phyloP scores from a whole-genome alignment of 2,329 filamentous ascomycete species.

The Biscogniauxia mediterranea region DNA sequence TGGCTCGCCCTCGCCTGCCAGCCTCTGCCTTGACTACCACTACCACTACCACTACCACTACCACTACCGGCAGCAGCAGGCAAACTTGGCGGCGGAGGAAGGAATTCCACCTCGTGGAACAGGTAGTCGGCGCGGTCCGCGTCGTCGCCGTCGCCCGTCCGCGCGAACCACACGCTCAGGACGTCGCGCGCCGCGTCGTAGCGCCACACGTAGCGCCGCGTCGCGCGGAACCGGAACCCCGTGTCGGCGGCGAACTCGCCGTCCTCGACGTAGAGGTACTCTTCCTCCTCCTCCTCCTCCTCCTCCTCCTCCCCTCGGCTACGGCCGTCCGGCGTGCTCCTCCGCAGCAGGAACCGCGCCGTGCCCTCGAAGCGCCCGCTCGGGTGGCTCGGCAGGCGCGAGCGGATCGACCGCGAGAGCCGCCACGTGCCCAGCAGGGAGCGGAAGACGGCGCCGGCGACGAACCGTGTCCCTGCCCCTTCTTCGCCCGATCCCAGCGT shows the following conservation, averaged over 20 bases:
- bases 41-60: conserved; percentile 25
- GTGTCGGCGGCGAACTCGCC: conserved; percentile 61
- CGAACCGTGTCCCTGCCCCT: conserved; percentile 49
- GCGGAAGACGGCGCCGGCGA: conserved; percentile 66
- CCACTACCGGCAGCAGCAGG: conserved; percentile 3
- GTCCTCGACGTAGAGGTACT: conserved; percentile 69
- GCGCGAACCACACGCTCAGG: conserved; percentile 73
- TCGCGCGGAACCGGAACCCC: conserved; percentile 58
- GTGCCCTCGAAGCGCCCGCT: conserved; percentile 64
- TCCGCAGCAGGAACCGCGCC: conserved; percentile 62
- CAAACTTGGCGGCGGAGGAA: conserved; percentile 17
- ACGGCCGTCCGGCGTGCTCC: conserved; percentile 52
- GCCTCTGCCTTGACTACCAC: conserved; percentile 26
- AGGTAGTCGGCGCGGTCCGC: conserved; percentile 64
- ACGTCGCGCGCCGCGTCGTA: conserved; percentile 60
- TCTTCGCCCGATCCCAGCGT: conserved; percentile 41
- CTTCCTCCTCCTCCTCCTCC: conserved; percentile 33
- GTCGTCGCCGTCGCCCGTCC: conserved; percentile 55
- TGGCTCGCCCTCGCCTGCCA: conserved; percentile 68
- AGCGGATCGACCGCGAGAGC: conserved; percentile 56
- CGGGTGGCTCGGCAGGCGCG: conserved; percentile 55
- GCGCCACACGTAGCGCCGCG: conserved; percentile 69
- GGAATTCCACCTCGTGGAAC: conserved; percentile 72
- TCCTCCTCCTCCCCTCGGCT: conserved; percentile 12
- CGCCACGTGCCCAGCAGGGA: conserved; percentile 70